Percentiles rank a stretch among this genome's conserved stretches.
Conservation (phyloP, 1,284 basidiomycete species). For the Phylloporus sp. region DNA sequence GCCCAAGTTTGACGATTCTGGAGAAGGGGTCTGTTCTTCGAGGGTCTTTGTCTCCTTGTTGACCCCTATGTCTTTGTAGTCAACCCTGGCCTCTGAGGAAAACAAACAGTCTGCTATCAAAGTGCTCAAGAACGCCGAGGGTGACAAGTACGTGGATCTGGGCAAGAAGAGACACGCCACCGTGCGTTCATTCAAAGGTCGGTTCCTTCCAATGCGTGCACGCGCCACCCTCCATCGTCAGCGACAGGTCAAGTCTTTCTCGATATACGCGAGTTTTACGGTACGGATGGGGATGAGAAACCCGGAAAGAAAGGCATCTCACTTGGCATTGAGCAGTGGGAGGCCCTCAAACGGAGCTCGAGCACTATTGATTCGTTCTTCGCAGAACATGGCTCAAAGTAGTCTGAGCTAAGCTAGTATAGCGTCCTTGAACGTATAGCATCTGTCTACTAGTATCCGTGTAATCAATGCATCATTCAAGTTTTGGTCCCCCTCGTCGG, state of each 20-base stretch:
- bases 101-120: constrained; percentile 6
- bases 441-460: neutral
- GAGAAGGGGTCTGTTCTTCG: constrained; percentile 14
- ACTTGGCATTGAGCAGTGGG: constrained; percentile 75
- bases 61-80: constrained; percentile 28
- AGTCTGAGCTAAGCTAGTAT: too few relatives aligned
- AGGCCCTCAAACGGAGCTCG: constrained; percentile 50
- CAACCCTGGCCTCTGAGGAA: constrained; percentile 9
- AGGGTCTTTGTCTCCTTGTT: neutral
- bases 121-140: constrained; percentile 44
- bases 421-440: neutral
- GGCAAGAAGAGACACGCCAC: constrained; percentile 75
- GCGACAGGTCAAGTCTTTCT: constrained; percentile 53
- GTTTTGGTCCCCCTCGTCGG: neutral
- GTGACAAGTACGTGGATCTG: constrained; percentile 67
- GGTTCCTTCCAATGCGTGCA: neutral
- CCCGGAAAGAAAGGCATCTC: constrained; percentile 86
- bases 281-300: constrained; percentile 60
- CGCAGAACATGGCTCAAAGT: constrained; percentile 44
- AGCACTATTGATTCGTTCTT: constrained; percentile 58
- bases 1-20: constrained; percentile 25
- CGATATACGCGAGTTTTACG: constrained; percentile 82
- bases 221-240: constrained; percentile 1
- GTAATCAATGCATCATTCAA: constrained; percentile 7
- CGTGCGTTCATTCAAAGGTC: constrained; percentile 73